Base-by-base conservation (phyloP, 1,139 yeast genomes). In the Geotrichum carabidarum region DNA sequence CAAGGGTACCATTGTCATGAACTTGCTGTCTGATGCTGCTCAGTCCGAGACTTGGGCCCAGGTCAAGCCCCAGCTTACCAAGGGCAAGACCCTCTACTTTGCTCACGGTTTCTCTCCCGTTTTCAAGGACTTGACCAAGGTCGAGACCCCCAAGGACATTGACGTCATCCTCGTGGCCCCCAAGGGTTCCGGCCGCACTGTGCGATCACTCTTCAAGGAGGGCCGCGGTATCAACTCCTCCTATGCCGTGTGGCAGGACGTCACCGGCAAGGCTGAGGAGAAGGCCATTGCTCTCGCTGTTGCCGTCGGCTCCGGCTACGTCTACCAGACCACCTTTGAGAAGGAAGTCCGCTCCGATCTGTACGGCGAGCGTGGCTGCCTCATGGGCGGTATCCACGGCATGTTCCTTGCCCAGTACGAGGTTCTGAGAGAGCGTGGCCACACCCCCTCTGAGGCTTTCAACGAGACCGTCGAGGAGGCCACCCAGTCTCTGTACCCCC, bases 351-450 rank as follows among this genome's bases (percentile, higher is more conserved):
- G 87, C 90, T 91, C 98, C 65, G 99, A 93, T 77, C 83, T 93
- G 74, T 93, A 93, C 80, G 99, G 99, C 80, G 99, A 93, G 83
- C 90, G 99, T 83, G 99, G 99, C 73, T 91, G 98, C 80, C 83
- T 93, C 70, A 93, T 93, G 99, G 99, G 99, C 75, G 99, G 99
- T 83, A 91, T 93, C 82, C 99, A 93, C 82, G 99, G 99, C 82
- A 93, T 93, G 98, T 93, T 93, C 91, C 83, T 93, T 72, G 99
- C 99, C 68, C 99, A 93, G 81, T 93, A 93, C 83, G 99, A 93
- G 78, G 99, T 93, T 63, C 85, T 93, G 76, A 91, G 99, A 82
- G 98, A 91, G 82, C 90, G 94, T 74, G 99, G 99, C 65, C 99
- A 93, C 86, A 81, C 97, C 65, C 99, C 99, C 79, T 89, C 97